A percentile compares a stretch with the other conserved stretches of the same genome.
These are phyloP conservation scores for Candida tallmaniae DNA, from an alignment of 805 yeast species.

Conservation along the genomic window DNA sequence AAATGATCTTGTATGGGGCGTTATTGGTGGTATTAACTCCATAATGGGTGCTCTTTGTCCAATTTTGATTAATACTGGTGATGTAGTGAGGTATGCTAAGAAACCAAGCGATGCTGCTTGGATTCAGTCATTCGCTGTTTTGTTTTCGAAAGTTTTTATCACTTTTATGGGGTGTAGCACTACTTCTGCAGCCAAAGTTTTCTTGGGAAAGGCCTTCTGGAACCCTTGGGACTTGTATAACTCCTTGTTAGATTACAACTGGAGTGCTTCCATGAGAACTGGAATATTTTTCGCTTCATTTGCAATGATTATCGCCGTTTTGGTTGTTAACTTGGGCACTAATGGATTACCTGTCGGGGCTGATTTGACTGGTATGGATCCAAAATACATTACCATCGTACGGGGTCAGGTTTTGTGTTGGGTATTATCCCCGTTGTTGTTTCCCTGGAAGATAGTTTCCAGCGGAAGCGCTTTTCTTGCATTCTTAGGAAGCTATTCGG, in stretches of 20 bases:
- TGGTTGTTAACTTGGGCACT: constrained; percentile 7
- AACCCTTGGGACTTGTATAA: constrained; percentile 10
- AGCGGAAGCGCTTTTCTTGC: constrained; percentile 7
- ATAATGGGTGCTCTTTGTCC: constrained; percentile 10
- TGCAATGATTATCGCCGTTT: constrained; percentile 7
- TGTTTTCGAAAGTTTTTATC: constrained; percentile 6
- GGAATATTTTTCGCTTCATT: constrained; percentile 8
- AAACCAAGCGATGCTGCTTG: constrained; percentile 8
- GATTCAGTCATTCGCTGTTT: constrained; percentile 9
- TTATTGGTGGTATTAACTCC: constrained; percentile 7
- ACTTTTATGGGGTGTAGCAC: constrained; percentile 9
- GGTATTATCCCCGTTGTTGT: constrained; percentile 4
- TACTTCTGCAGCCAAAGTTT: constrained; percentile 8
- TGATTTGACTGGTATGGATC: constrained; percentile 9
- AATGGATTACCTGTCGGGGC: constrained; percentile 9
- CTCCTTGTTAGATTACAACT: constrained; percentile 6
- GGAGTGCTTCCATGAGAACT: constrained; percentile 6
- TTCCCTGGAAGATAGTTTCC: constrained; percentile 9
- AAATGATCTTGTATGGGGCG: constrained; percentile 7
- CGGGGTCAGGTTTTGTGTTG: constrained; percentile 8
- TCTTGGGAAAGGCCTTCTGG: constrained; percentile 7
- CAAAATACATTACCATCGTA: constrained; percentile 7
- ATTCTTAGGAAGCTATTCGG: constrained; percentile 8
- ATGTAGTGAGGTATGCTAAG: constrained; percentile 7
- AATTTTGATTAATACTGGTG: constrained; percentile 8